Conservation (phyloP, 176 grass and related monocot species). For the Oryza brachyantha region DNA sequence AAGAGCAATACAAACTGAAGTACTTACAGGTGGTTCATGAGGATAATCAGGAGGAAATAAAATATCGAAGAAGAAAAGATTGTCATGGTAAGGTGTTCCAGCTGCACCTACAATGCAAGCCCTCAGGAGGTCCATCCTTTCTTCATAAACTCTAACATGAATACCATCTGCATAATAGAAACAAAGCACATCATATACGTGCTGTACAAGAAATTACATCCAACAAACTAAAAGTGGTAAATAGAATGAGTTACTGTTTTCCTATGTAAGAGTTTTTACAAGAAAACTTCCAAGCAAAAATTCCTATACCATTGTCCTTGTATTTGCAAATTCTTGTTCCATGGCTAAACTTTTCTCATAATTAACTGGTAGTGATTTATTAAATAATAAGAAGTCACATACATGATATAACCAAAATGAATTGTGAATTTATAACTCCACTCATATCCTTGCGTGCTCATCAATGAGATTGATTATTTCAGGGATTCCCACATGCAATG, state of each 20-base stretch:
- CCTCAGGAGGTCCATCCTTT: slow-evolving; percentile 92
- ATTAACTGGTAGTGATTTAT: not conserved
- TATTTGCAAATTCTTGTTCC: not conserved
- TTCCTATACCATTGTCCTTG: not conserved
- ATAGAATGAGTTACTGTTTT: not conserved
- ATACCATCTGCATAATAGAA: slow-evolving; percentile 64
- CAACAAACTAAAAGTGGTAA: slow-evolving; percentile 3
- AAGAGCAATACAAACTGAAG: slow-evolving; percentile 24
- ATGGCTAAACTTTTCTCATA: not conserved
- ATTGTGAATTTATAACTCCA: not conserved
- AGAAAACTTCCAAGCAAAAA: not conserved
- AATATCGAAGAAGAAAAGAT: slow-evolving; percentile 97
- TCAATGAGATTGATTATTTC: not conserved
- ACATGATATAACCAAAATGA: slow-evolving; percentile 1
- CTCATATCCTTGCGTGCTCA: not conserved
- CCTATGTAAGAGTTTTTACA: not conserved
- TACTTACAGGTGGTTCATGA: slow-evolving; percentile 84
- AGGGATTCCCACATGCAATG: not conserved
- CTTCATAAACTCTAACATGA: slow-evolving; percentile 91
- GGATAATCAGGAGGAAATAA: slow-evolving; percentile 90
- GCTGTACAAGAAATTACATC: slow-evolving; percentile 13
- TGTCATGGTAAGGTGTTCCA: slow-evolving; percentile 94
- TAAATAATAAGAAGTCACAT: not conserved
- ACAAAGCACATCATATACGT: slow-evolving; percentile 24
- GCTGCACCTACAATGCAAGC: slow-evolving; percentile 84